Evolutionary conservation across 176 grass and related monocot species (phyloP), one percentile per base, ranked within the genome.

Genomic region (Aechmea fasciata): DNA sequence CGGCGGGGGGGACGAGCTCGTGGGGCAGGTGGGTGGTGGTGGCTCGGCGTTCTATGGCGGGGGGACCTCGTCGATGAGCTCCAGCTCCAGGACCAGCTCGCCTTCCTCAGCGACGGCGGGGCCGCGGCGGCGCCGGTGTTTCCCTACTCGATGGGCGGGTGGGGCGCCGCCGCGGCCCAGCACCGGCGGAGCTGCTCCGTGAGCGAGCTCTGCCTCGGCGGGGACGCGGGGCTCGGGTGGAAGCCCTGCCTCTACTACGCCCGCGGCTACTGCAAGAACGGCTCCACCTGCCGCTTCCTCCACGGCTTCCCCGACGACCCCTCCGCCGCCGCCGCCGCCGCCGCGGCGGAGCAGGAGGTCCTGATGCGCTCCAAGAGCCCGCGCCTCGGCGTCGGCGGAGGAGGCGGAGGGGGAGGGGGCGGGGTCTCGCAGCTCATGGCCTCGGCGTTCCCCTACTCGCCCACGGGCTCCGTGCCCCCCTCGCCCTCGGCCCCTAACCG

Each of bases 381-480:
- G 33, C 33, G 33, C 33, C 33, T 41, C 33, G 33, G 33, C 33
- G 5, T 41, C 33, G 33, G 33, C 33, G 33, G 33, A 4, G 33
- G 33, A 41, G 33, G 33, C 0, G 33, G 33, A 5, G 33, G 33
- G 6, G 33, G 33, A 5, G 78, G 72, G 28, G 73, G 77, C 17
- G 68, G 69, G 10, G 75, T 49, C 55, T 82, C 80, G 33, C 86
- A 82, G 63, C 76, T 90, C 75, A 69, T 84, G 84, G 81, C 84
- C 12, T 70, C 91, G 2, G 76, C 81, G 20, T 87, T 85, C 72
- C 91, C 87, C 50, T 96, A 82, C 81, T 83, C 81, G 49, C 84
- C 87, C 3, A 69, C 82, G 84, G 81, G 81, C 12, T 70, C 91
- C 2, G 76, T 79, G 18, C 85, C 83, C 72, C 91, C 87, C 50